Evolutionary conservation across 2,329 filamentous ascomycete species (phyloP).

Genomic region (Phaeosphaeriaceae sp.): DNA sequence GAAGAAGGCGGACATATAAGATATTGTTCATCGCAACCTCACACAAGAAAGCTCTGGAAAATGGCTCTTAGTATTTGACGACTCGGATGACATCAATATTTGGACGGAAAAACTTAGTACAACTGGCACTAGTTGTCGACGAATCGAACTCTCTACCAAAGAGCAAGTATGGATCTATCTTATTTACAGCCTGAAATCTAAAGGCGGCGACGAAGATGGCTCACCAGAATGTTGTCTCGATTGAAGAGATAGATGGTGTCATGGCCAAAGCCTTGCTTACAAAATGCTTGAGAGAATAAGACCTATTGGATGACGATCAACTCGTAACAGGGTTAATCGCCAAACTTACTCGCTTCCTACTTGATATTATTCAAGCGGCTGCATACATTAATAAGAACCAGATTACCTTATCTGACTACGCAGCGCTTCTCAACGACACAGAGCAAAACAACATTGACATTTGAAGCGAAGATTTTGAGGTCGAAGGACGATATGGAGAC

Average conservation of each 20-base stretch:
- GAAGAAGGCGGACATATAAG: conserved; percentile 44
- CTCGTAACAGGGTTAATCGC: conserved; percentile 29
- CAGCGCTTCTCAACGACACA: too few species aligned
- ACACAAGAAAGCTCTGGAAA: conserved; percentile 21
- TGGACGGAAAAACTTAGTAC: conserved; percentile 20
- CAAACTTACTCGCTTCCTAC: conserved; percentile 21
- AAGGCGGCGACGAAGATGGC: conserved; percentile 16
- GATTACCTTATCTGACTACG: conserved; percentile 8
- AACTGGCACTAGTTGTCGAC: too few species aligned
- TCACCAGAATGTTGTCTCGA: conserved; percentile 24
- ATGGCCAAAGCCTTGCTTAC: conserved; percentile 9
- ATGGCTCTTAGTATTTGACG: conserved; percentile 56
- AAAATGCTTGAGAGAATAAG: conserved; percentile 8
- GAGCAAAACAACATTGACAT: too few species aligned
- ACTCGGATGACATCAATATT: conserved; percentile 50
- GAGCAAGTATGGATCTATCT: conserved; percentile 33
- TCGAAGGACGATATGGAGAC: conserved; percentile 38
- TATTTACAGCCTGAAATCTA: conserved; percentile 36
- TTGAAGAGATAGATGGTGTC: conserved; percentile 6
- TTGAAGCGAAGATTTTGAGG: conserved; percentile 14
- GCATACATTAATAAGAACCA: conserved; percentile 8
- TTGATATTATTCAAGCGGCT: too few species aligned
- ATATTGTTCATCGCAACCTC: conserved; percentile 45
- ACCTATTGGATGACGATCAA: conserved; percentile 5
- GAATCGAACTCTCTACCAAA: conserved; percentile 39